Conservation (phyloP, 2,329 filamentous ascomycete species). For the Calycina herbarum region DNA sequence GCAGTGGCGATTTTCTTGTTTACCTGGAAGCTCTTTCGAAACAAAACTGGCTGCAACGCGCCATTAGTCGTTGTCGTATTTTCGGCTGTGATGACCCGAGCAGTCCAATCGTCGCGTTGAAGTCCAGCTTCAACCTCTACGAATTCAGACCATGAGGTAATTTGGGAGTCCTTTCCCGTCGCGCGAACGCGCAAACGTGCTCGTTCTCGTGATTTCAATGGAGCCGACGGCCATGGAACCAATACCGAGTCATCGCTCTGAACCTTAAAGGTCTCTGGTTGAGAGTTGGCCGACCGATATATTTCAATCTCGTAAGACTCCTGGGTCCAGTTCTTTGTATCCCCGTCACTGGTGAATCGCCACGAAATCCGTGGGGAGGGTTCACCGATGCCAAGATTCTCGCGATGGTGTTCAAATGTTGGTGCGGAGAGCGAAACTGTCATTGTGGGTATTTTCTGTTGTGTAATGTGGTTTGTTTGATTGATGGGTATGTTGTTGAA, state of each 20-base stretch:
- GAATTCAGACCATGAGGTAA: conserved; percentile 36
- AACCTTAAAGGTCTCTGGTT: conserved; percentile 14
- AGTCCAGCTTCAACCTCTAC: conserved; percentile 39
- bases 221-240: conserved; percentile 46
- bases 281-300: conserved; percentile 18
- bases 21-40: conserved; percentile 39
- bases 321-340: conserved; percentile 44
- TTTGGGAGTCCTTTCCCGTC: conserved; percentile 24
- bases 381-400: conserved; percentile 47
- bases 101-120: conserved; percentile 38
- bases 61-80: background rate
- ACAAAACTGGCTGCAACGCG: conserved; percentile 37
- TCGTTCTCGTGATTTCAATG: conserved; percentile 34
- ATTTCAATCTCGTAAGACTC: conserved; percentile 47
- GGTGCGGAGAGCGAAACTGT: conserved; percentile 7
- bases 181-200: conserved; percentile 36
- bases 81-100: conserved; percentile 31
- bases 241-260: conserved; percentile 39
- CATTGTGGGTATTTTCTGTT: conserved; percentile 10
- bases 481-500: background rate
- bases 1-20: conserved; percentile 24
- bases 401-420: conserved; percentile 29
- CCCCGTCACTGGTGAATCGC: conserved; percentile 43
- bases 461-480: background rate
- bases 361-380: conserved; percentile 48